Percentiles rank a stretch among this genome's conserved stretches.
Evolutionary conservation across 306 rosid genomes (phyloP).

Genomic region (Cucumis hystrix): DNA sequence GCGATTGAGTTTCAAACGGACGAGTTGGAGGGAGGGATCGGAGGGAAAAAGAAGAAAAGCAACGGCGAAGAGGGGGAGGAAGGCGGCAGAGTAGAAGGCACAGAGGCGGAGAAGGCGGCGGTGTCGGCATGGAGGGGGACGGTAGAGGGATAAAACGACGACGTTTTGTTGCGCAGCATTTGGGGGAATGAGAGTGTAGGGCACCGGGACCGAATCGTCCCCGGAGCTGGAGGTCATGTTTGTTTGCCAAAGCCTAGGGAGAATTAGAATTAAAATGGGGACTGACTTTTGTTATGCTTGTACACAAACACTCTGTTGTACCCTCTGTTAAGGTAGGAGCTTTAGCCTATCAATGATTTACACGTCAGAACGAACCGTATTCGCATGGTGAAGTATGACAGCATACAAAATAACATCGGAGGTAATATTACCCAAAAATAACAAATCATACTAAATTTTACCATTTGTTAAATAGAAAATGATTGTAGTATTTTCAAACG

Average conservation of each 20-base stretch:
- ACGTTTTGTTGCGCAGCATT: slow-evolving; percentile 28
- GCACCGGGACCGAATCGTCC: slow-evolving; percentile 13
- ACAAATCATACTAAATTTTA: too few species aligned
- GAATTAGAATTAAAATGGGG: neutral
- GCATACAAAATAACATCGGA: too few species aligned
- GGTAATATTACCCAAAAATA: too few species aligned
- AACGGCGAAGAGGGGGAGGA: slow-evolving; percentile 29
- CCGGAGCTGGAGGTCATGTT: slow-evolving; percentile 33
- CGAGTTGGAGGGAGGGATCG: slow-evolving; percentile 45
- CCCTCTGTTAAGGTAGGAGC: neutral
- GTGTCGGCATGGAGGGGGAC: neutral
- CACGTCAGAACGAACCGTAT: neutral
- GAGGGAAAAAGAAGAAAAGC: slow-evolving; percentile 49
- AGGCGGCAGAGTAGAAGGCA: slow-evolving; percentile 8
- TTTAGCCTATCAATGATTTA: neutral
- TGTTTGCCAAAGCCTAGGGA: neutral
- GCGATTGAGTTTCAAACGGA: slow-evolving; percentile 39
- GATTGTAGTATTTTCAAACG: too few species aligned
- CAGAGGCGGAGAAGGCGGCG: slow-evolving; percentile 8
- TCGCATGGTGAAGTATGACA: too few species aligned
- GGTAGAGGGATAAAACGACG: slow-evolving; percentile 48
- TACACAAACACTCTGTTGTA: neutral
- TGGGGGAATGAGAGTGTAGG: slow-evolving; percentile 42
- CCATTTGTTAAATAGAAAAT: too few species aligned
- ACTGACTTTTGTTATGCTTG: neutral